Base-by-base conservation (phyloP, 2,329 filamentous ascomycete species). In the Penicillium crustosum region DNA sequence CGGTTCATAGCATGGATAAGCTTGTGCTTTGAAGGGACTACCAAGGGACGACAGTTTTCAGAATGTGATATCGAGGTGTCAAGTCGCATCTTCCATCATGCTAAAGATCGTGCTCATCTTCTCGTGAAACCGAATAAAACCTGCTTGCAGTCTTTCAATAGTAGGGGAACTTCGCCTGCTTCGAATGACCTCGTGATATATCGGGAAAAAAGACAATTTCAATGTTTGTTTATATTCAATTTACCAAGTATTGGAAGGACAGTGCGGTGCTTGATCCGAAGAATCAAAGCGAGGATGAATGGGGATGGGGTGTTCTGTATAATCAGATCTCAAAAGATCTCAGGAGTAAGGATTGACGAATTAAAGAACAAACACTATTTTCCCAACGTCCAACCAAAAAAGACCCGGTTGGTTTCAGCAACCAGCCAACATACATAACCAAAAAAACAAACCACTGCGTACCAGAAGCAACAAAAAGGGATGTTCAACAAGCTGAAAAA, bases 391-490 rank as follows among this genome's bases (percentile, higher is more conserved):
- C 59, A 62, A 57, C 43, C 50, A 58, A 61, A 57, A 57, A 55
- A 54, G 55, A 57, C 36, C 48, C 38, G 47, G 55, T 45, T 56
- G 49, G 56, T 53, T 51, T 41, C 53, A 60, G 51, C 59, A 43
- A 58, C 58, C 53, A 55, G 44, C 57, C 55, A 21, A 61, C 58
- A 50, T 63, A 58, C 59, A 31, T 58, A 55, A 51, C 19, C 29
- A 49, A 63, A 49, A 63, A 57, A 49, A 35, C 63, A 60, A 63
- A 58, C 41, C 58, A 55, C 60, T 66, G 62, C 59, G 55, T 55
- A 65, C 23, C 45, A 59, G 41, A 58, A 58, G 48, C 51, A 59
- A 57, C 25, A 60, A 53, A 36, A 44, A 52, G 4, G 49, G 49
- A 63, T 61, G 62, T 61, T 59, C 50, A 64, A 59, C 33, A 61